Conservation (phyloP, 148 eudicot species). For the Agrostemma githago region DNA sequence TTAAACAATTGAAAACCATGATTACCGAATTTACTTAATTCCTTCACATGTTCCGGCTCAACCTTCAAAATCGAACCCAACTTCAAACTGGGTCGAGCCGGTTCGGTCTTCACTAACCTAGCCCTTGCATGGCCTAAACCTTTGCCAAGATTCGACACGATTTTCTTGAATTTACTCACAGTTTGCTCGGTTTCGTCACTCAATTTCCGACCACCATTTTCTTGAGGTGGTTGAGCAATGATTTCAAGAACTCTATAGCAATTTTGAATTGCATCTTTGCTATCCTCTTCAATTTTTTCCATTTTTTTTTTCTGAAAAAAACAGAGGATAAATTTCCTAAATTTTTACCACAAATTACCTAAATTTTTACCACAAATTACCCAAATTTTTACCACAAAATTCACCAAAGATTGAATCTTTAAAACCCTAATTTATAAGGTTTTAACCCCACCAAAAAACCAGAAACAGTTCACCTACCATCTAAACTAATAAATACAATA, state of each 20-base stretch:
- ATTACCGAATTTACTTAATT: slow-evolving; percentile 17
- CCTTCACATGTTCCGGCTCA: not conserved
- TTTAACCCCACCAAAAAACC: slow-evolving; percentile 19
- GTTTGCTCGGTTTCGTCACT: slow-evolving; percentile 59
- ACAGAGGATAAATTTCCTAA: not conserved
- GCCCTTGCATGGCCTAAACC: slow-evolving; percentile 76
- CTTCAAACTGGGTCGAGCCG: too few relatives aligned
- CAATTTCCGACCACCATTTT: slow-evolving; percentile 44
- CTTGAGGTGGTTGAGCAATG: slow-evolving; percentile 46
- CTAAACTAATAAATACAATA: slow-evolving; percentile 19
- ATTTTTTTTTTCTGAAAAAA: slow-evolving; percentile 22
- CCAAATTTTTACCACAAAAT: not conserved
- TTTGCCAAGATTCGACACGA: slow-evolving; percentile 57
- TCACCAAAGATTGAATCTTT: slow-evolving; percentile 12
- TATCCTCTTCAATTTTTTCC: slow-evolving; percentile 82
- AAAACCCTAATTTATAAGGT: slow-evolving; percentile 18
- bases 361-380: too few relatives aligned
- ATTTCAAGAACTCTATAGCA: slow-evolving; percentile 61
- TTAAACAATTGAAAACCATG: slow-evolving; percentile 46
- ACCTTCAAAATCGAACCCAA: not conserved
- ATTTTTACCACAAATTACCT: too few relatives aligned
- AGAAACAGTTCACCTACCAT: slow-evolving; percentile 26
- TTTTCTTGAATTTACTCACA: slow-evolving; percentile 62
- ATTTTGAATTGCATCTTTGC: slow-evolving; percentile 68
- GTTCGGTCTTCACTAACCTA: slow-evolving; percentile 41